Base-by-base conservation (phyloP, 495 filamentous ascomycete species). In the Neurospora hispaniola region DNA sequence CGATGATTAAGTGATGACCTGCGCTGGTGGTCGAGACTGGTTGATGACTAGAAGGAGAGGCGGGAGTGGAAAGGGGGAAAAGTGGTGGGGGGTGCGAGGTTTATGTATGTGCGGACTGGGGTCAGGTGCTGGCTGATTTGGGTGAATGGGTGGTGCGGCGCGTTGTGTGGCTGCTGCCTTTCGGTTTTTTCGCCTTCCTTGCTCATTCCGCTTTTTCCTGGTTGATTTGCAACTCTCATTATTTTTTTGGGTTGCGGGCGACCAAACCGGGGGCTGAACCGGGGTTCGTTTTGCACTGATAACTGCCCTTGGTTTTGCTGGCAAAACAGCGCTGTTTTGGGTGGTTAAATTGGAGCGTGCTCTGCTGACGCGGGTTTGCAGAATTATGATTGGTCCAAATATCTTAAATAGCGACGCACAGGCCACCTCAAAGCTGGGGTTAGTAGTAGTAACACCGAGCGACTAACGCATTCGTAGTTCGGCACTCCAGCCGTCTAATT, bases 51-150 rank as follows among this genome's bases (percentile, higher is more conserved):
- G 54, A 66, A 76, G 76, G 74, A 71, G 76, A 77, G 76, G 78
- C 80, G 81, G 82, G 76, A 80, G 79, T 80, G 82, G 84, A 79
- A 82, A 86, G 80, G 82, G 79, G 80, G 81, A 85, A 81, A 81
- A 78, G 74, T 76, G 79, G 84, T 83, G 84, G 83, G 84, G 81
- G 82, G 79, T 79, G 77, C 71, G 77, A 71, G 77, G 76, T 80
- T 88, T 89, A 88, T 76, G 78, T 82, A 82, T 76, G 80, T 75
- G 71, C 73, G 73, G 66, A 68, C 66, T 16, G 72, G 18, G 73
- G 77, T 78, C 79, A 80, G 75, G 72, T 77, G 78, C 75, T 77
- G 83, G 84, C 83, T 86, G 84, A 85, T 85, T 85, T 79, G 78
- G 72, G 70, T 75, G 75, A 38, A 48, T 35, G 69, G 69, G 54